Percentiles rank a stretch among this genome's conserved stretches.
These are phyloP conservation scores for Termitomyces sp. DNA, from an alignment of 768 basidiomycete species.

Conservation along the genomic window DNA sequence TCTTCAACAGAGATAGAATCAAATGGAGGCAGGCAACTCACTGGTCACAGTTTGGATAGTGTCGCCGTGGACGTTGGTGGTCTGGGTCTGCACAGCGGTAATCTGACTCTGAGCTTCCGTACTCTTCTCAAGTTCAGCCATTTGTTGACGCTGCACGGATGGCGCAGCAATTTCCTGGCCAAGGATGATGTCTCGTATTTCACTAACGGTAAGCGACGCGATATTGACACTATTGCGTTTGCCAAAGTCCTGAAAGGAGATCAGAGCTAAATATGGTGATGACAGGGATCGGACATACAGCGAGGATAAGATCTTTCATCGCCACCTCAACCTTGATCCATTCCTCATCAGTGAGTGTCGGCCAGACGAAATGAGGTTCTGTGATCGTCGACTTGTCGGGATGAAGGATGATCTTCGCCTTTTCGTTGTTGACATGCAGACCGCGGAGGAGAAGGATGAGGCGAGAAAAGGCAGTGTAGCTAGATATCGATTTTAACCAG, in stretches of 20 bases:
- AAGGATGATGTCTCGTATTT: conserved; percentile 97
- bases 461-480: conserved; percentile 98
- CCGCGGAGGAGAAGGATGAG: conserved; percentile 96
- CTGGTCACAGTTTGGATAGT: conserved; percentile 93
- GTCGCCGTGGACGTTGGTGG: conserved; percentile 97
- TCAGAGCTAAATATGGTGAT: not conserved
- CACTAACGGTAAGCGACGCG: conserved; percentile 92
- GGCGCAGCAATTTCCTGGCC: conserved; percentile 98
- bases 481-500: conserved; percentile 98
- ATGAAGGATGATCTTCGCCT: conserved; percentile 97
- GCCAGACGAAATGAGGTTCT: conserved; percentile 98
- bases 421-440: conserved; percentile 98
- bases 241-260: conserved; percentile 76
- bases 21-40: conserved; percentile 30
- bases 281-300: conserved; percentile 39
- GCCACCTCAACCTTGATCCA: conserved; percentile 99
- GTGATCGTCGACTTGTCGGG: conserved; percentile 97
- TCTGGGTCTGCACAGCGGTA: conserved; percentile 97
- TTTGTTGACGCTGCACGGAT: conserved; percentile 95
- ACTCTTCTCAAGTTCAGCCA: conserved; percentile 98
- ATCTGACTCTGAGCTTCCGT: conserved; percentile 93
- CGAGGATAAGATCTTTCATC: conserved; percentile 94
- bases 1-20: conserved; percentile 7
- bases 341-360: conserved; percentile 86
- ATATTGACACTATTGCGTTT: conserved; percentile 99